phyloP scores from a whole-genome alignment of 805 yeast genomes.

The Wickerhamiella slavikovae region DNA sequence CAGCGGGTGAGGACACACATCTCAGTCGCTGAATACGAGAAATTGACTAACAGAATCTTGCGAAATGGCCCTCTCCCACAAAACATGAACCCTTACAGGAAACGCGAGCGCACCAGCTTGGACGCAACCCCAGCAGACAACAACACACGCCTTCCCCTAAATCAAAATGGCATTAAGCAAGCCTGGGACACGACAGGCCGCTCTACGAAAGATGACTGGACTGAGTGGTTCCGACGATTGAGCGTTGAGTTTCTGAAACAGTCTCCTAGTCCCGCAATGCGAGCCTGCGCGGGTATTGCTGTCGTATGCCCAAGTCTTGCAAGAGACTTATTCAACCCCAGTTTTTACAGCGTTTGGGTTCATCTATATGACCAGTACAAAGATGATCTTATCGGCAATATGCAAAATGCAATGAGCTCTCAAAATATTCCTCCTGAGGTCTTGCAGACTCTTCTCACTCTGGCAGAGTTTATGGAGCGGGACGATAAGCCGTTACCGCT shows the following conservation, averaged over 20 bases:
- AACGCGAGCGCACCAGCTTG: slow-evolving; percentile 32
- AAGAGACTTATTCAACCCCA: slow-evolving; percentile 68
- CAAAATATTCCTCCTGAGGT: slow-evolving; percentile 92
- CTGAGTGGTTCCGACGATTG: slow-evolving; percentile 82
- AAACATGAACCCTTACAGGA: slow-evolving; percentile 30
- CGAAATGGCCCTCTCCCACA: slow-evolving; percentile 78
- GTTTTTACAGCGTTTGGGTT: slow-evolving; percentile 91
- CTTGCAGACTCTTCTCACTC: slow-evolving; percentile 66
- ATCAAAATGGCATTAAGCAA: slow-evolving; percentile 40
- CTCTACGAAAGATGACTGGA: slow-evolving; percentile 91
- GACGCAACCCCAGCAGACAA: slow-evolving; percentile 44
- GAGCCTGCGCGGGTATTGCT: slow-evolving; percentile 84
- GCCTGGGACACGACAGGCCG: slow-evolving; percentile 88
- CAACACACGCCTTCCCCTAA: slow-evolving; percentile 54
- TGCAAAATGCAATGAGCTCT: slow-evolving; percentile 73
- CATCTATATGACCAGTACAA: slow-evolving; percentile 76
- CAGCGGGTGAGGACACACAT: slow-evolving; percentile 5
- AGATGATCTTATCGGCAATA: slow-evolving; percentile 68
- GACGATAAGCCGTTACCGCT: slow-evolving; percentile 89
- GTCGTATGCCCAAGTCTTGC: slow-evolving; percentile 76
- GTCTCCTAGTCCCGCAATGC: slow-evolving; percentile 81
- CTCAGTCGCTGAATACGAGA: slow-evolving; percentile 36
- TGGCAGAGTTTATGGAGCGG: slow-evolving; percentile 95
- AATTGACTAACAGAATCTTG: slow-evolving; percentile 52
- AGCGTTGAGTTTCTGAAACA: slow-evolving; percentile 74